Base-by-base conservation (phyloP, 2,329 filamentous ascomycete species). In the Epichloe aotearoae region DNA sequence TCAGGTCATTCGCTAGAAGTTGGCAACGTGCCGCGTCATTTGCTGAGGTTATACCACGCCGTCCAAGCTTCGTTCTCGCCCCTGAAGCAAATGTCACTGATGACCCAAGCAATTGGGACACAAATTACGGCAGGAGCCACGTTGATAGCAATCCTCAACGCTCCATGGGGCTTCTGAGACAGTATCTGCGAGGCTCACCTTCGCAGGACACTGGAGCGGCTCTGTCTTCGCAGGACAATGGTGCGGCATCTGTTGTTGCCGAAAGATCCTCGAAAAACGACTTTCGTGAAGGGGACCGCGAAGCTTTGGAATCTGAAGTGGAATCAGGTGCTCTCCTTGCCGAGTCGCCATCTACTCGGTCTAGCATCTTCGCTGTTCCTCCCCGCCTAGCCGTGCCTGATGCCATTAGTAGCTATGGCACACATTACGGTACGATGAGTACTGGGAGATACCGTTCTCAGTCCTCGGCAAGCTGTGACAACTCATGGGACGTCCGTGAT, bases 21-120 rank as follows among this genome's bases (percentile, higher is more conserved):
- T 95, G 89, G 86, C 88, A 91, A 67, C 83, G 91, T 64, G 91
- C 91, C 38, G 88, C 89, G 26, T 84, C 78, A 52, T 97, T 97
- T 66, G 79, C 82, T 56, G 90, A 96, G 65, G 87, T 95, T 58
- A 83, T 93, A 36, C 88, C 88, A 5, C 83, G 86, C 50, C 80
- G 83, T 15, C 82, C 83, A 14, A 84, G 86, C 36, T 88, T 95
- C 63, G 73, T 87, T 49, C 77, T 82, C 55, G 75, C 76, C 2
- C 73, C 78, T 41, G 79, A 81, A 42, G 75, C 78, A 53, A 39
- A 54, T 23, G 23, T 30, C n/a, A 4, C 43, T 26, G 48, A 33
- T 15, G 52, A 46, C 6, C 33, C 56, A 41, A 55, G 57, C 23
- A 56, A 57, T 42, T 62, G 66, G 14, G 57, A 58, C n/a, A 62